Evolutionary conservation across 345 rosid genomes (phyloP), one percentile per base, ranked within the genome.

Genomic region (Xanthoceras sorbifolium): DNA sequence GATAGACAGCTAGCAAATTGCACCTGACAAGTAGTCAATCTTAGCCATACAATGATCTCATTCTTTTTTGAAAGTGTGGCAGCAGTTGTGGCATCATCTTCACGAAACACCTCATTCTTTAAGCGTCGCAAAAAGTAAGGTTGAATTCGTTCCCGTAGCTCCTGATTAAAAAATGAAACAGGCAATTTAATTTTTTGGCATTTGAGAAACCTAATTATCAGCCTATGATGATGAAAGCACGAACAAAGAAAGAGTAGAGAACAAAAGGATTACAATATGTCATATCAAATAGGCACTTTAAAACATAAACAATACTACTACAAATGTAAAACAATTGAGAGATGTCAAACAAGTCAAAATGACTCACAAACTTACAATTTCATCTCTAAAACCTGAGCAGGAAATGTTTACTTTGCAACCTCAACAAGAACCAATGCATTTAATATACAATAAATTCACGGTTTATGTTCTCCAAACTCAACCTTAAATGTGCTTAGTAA

Each of bases 61-160:
- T 88, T 90, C 83, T 96, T 96, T 81, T 86, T 92, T 60, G 99
- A 93, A 71, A 96, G 93, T 77, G 87, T 88, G 77, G 89, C 83
- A 84, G 42, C 44, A 63, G 81, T 72, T 77, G 88, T 59, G 63
- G 64, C 77, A 83, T 84, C 86, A 72, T 88, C 84, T 40, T 89
- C 95, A 74, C 76, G 81, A 77, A 96, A 93, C 69, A 96, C 97
- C 78, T 93, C 99, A 76, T 61, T 91, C 86, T 96, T 96, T 77
- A 93, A 80, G 61, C 99, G 97, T 63, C 97, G 97, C 84, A 96
- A 84, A 76, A 96, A 96, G 83, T 87, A 96, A 50, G 99, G 98
- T 77, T 93, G 93, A 83, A 96, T 96, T 38, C 88, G 84, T 75
- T 92, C 97, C 80, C 99, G 89, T 69, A 93, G 86, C 77, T 96